These are phyloP conservation scores for Neurospora africana DNA, from an alignment of 495 filamentous ascomycete genomes.

Conservation along the genomic window DNA sequence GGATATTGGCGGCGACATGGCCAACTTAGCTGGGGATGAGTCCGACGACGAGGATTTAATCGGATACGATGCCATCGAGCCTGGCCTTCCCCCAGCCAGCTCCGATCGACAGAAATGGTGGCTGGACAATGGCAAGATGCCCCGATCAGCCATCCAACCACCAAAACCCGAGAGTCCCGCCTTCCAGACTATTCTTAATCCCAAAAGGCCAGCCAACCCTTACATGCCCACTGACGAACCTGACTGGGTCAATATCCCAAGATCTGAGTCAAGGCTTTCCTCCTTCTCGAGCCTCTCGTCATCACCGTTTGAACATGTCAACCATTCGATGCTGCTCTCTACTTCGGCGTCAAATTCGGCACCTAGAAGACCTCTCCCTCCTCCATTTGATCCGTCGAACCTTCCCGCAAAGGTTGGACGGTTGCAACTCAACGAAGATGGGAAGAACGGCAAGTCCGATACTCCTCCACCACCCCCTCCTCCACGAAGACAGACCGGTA, in stretches of 20 bases:
- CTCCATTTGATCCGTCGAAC: constrained; percentile 40
- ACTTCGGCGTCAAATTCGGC: constrained; percentile 28
- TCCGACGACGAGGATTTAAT: constrained; percentile 65
- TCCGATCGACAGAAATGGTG: constrained; percentile 90
- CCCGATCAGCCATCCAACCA: constrained; percentile 57
- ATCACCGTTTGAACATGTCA: constrained; percentile 38
- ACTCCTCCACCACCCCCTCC: constrained; percentile 37
- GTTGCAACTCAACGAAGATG: constrained; percentile 26
- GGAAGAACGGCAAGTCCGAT: constrained; percentile 12
- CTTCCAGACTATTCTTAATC: constrained; percentile 53
- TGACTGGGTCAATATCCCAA: constrained; percentile 64
- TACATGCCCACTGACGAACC: constrained; percentile 57
- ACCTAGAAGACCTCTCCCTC: constrained; percentile 38
- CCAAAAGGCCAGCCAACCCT: constrained; percentile 67
- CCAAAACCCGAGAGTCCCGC: constrained; percentile 38
- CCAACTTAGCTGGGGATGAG: constrained; percentile 41
- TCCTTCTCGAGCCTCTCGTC: constrained; percentile 35
- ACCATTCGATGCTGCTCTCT: constrained; percentile 34
- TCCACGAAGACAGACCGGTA: constrained; percentile 33
- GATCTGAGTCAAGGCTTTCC: constrained; percentile 34
- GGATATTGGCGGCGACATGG: constrained; percentile 40
- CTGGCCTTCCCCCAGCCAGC: constrained; percentile 77
- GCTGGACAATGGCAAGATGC: constrained; percentile 75
- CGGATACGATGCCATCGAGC: constrained; percentile 63
- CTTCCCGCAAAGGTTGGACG: constrained; percentile 31